Conservation (phyloP, 1,139 yeast species). For the Geotrichum reessii region DNA sequence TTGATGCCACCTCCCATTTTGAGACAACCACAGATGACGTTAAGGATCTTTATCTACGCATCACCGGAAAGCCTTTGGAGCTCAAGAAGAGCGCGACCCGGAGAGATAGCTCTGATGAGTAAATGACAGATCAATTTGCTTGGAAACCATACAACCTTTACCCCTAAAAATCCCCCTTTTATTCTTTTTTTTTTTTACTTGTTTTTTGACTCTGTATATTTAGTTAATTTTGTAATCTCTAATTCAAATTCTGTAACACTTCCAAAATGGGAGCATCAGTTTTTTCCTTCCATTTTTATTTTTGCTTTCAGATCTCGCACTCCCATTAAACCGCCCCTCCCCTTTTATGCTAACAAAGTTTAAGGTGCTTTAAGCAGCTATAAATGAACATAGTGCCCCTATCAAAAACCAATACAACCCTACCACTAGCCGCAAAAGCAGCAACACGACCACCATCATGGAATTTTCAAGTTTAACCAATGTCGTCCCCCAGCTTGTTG, state of each 20-base stretch:
- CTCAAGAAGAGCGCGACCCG: constrained; percentile 52
- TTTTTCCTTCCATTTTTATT: background rate
- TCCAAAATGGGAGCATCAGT: background rate
- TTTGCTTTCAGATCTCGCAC: background rate
- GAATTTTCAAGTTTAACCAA: background rate
- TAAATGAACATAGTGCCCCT: background rate
- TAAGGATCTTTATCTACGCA: constrained; percentile 84
- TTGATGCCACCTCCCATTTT: constrained; percentile 92
- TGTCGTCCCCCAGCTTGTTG: constrained; percentile 16
- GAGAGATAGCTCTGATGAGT: constrained; percentile 40
- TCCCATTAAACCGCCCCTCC: background rate
- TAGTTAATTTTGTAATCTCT: background rate
- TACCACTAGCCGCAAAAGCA: background rate
- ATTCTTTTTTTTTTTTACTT: background rate
- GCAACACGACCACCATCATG: background rate
- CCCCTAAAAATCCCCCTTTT: background rate
- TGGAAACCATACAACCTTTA: background rate
- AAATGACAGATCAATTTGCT: constrained; percentile 31
- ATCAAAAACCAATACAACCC: background rate
- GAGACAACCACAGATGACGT: constrained; percentile 96
- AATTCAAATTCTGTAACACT: background rate
- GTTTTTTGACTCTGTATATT: background rate
- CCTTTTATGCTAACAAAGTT: background rate
- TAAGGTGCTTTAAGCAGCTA: background rate
- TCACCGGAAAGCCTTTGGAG: constrained; percentile 87